Percentiles rank a stretch among this genome's conserved stretches.
Evolutionary conservation across 441 rosid genomes (phyloP).

Genomic region (Corymbia citriodora): DNA sequence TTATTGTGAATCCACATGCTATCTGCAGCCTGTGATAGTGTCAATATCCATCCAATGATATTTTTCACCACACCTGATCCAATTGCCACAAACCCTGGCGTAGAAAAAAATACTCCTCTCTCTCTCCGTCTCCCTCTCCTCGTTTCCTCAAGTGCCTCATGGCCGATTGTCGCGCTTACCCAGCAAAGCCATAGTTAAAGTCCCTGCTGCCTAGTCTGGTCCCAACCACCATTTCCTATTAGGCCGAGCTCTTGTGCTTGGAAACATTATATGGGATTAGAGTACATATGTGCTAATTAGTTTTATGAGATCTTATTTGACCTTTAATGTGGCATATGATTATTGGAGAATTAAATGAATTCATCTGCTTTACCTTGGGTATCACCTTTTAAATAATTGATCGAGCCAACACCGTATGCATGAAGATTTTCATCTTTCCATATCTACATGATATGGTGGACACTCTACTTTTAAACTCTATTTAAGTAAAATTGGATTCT

Average conservation of each 20-base stretch:
- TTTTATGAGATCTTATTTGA: not conserved
- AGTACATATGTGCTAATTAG: not conserved
- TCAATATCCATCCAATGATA: not conserved
- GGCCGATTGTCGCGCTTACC: not conserved
- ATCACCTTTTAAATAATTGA: not conserved
- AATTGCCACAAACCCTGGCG: not conserved
- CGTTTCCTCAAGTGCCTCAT: no score
- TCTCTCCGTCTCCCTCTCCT: no score
- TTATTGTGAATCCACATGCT: not conserved
- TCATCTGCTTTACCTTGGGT: not conserved
- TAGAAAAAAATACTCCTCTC: no score
- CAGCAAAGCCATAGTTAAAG: not conserved
- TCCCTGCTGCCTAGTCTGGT: not conserved
- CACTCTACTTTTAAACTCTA: not conserved
- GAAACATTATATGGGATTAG: fast-evolving
- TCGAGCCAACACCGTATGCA: not conserved
- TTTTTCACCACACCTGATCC: not conserved
- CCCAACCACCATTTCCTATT: not conserved
- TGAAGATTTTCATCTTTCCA: not conserved
- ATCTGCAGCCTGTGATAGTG: not conserved
- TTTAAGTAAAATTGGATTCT: not conserved
- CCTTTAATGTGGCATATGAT: not conserved
- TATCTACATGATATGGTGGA: not conserved
- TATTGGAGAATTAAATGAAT: not conserved
- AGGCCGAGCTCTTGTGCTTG: not conserved